phyloP scores from a whole-genome alignment of 306 rosid species.

The Medicago lupulina region DNA sequence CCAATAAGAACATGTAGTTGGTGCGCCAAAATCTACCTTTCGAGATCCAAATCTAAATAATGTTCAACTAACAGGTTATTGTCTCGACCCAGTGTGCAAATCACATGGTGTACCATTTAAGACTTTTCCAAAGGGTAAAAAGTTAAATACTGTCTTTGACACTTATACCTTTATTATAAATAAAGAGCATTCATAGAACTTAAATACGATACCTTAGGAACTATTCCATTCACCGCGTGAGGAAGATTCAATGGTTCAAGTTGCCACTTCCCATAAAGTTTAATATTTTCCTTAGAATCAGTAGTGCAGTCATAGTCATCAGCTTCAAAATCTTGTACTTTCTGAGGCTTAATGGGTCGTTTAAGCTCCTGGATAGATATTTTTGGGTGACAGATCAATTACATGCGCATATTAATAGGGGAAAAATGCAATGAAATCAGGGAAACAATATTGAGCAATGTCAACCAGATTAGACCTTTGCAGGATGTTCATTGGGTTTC shows the following conservation, averaged over 20 bases:
- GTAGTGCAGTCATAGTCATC: slow-evolving; percentile 54
- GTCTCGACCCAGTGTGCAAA: slow-evolving; percentile 19
- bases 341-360: slow-evolving; percentile 59
- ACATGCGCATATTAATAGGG: slow-evolving; percentile 14
- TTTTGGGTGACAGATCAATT: slow-evolving; percentile 19
- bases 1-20: not conserved
- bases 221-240: slow-evolving; percentile 80
- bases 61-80: slow-evolving; percentile 13
- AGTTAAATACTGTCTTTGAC: slow-evolving; percentile 32
- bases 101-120: not conserved
- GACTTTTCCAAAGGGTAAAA: slow-evolving; percentile 13
- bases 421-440: slow-evolving; percentile 26
- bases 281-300: slow-evolving; percentile 57
- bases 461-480: slow-evolving; percentile 65
- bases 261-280: slow-evolving; percentile 94
- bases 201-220: slow-evolving; percentile 74
- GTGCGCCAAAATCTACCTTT: slow-evolving; percentile 20
- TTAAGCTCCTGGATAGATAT: slow-evolving; percentile 61
- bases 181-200: slow-evolving; percentile 26
- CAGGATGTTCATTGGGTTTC: slow-evolving; percentile 75
- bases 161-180: slow-evolving; percentile 14
- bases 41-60: slow-evolving; percentile 7
- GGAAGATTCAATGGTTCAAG: slow-evolving; percentile 82
- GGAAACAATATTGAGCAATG: slow-evolving; percentile 29
- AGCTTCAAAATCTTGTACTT: slow-evolving; percentile 63